phyloP scores from a whole-genome alignment of 768 basidiomycete genomes.

The Rhodotorula toruloides region DNA sequence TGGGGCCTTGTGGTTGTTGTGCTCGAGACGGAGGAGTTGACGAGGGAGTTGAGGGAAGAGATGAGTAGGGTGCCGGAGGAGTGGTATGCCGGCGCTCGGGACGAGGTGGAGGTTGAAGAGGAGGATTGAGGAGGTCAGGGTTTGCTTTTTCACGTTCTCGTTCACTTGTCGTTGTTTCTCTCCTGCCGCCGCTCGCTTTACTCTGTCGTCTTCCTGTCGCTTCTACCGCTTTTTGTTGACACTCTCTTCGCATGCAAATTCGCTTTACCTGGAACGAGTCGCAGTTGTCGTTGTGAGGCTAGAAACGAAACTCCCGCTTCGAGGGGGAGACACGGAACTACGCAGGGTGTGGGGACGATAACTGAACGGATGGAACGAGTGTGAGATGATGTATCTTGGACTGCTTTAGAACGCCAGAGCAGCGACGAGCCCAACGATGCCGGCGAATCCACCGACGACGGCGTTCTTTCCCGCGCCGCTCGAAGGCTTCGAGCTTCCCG shows the following conservation, averaged over 20 bases:
- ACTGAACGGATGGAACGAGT: not conserved
- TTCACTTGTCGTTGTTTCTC: not conserved
- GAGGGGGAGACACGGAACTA: too few species aligned
- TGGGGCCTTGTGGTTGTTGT: not conserved
- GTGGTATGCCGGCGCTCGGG: not conserved
- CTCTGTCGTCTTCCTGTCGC: not conserved
- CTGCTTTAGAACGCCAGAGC: not conserved
- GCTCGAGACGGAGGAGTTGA: not conserved
- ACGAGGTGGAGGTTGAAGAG: not conserved
- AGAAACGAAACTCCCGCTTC: too few species aligned
- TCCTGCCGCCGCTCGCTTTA: not conserved
- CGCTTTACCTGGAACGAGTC: too few species aligned
- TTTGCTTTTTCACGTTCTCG: not conserved
- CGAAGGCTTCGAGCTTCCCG: not conserved
- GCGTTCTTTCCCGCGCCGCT: not conserved
- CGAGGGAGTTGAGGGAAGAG: slow-evolving; percentile 13
- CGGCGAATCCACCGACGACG: not conserved
- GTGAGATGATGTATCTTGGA: too few species aligned
- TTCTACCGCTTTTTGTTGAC: not conserved
- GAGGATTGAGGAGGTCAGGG: not conserved
- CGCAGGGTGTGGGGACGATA: too few species aligned
- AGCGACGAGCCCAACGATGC: not conserved
- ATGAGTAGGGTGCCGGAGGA: not conserved
- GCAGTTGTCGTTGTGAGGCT: too few species aligned
- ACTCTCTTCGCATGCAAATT: too few species aligned